Evolutionary conservation across 1,284 basidiomycete species (phyloP).

Genomic region (Ustilago vetiveriae): DNA sequence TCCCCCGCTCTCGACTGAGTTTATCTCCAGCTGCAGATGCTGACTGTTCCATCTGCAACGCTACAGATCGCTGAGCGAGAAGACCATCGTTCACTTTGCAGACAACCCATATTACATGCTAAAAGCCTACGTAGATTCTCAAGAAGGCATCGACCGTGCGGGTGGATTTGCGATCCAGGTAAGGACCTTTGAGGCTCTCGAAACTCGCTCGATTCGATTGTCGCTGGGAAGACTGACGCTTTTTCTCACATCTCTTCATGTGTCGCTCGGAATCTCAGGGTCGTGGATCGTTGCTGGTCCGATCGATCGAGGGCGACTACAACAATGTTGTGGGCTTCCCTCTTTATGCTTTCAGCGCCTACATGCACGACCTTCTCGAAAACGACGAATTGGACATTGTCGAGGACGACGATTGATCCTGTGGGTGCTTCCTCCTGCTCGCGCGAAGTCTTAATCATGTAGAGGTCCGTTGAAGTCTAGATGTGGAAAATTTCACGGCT

Average conservation of each 20-base stretch:
- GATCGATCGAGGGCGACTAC: conserved; percentile 89
- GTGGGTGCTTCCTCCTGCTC: no score
- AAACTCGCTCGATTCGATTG: neutral
- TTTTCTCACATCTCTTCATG: no score
- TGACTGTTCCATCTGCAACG: neutral
- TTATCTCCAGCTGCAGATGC: no score
- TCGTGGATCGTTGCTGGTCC: conserved; percentile 79
- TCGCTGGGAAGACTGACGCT: neutral
- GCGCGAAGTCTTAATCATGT: no score
- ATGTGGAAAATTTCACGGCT: no score
- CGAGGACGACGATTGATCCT: conserved; percentile 32
- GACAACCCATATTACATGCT: conserved; percentile 71
- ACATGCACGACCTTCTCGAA: conserved; percentile 60
- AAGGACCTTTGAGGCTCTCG: conserved; percentile 16
- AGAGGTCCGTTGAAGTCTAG: no score
- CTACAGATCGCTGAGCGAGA: conserved; percentile 58
- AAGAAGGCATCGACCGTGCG: conserved; percentile 88
- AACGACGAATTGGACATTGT: conserved; percentile 62
- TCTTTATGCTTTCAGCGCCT: conserved; percentile 40
- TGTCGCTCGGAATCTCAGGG: no score
- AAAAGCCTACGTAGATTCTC: conserved; percentile 84
- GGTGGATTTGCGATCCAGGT: conserved; percentile 96
- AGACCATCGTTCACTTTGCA: conserved; percentile 65
- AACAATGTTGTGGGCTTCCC: conserved; percentile 93
- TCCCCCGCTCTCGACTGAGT: no score